Evolutionary conservation across 192 early-diverging fungal genomes (phyloP).

Genomic region (Entomortierella parvispora): DNA sequence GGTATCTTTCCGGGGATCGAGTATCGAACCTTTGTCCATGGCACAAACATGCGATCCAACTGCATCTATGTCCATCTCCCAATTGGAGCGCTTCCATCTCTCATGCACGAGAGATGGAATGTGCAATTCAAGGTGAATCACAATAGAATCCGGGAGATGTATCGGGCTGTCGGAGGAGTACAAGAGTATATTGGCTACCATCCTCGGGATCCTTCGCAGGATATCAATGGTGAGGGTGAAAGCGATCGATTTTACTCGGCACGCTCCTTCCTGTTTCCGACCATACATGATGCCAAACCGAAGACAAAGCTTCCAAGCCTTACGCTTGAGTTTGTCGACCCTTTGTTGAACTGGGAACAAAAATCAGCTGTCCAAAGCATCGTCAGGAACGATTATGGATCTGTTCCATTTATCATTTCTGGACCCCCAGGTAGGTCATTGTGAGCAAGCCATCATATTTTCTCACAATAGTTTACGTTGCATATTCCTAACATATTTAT

Average conservation of each 20-base stretch:
- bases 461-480: not conserved
- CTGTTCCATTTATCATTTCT: conserved; percentile 46
- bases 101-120: conserved; percentile 42
- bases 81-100: conserved; percentile 35
- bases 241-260: conserved; percentile 30
- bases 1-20: conserved; percentile 32
- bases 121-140: conserved; percentile 47
- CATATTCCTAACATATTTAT: not conserved
- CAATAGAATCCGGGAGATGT: conserved; percentile 40
- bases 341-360: conserved; percentile 46
- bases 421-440: conserved; percentile 39
- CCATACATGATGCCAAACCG: conserved; percentile 27
- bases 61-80: conserved; percentile 47
- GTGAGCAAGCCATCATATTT: not conserved
- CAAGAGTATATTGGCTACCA: conserved; percentile 51
- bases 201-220: conserved; percentile 27
- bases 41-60: conserved; percentile 44
- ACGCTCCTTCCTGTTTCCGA: conserved; percentile 44
- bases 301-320: conserved; percentile 32
- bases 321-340: conserved; percentile 36
- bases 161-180: conserved; percentile 43
- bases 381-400: conserved; percentile 43
- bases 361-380: conserved; percentile 46
- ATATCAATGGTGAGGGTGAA: conserved; percentile 13
- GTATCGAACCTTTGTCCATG: conserved; percentile 43